These are phyloP conservation scores for Coniochaeta pulveracea DNA, from an alignment of 2,329 filamentous ascomycete genomes.

Conservation along the genomic window DNA sequence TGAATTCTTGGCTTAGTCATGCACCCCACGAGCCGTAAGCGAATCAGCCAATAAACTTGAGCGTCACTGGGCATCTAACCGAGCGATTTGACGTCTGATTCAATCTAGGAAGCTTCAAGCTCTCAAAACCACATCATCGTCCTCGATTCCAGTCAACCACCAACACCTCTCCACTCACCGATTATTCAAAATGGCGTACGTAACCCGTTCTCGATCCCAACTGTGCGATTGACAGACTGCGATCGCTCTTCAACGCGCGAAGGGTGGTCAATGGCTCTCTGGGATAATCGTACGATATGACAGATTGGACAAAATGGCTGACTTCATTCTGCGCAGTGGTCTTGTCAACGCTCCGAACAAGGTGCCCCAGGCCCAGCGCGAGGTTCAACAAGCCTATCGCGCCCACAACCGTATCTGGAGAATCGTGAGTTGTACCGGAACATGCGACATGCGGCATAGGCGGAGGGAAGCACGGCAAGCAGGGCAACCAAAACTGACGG, in stretches of 20 bases:
- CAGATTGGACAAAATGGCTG: constrained; percentile 1
- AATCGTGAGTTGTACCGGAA: constrained; percentile 61
- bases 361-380: constrained; percentile 63
- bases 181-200: constrained; percentile 9
- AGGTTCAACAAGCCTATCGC: constrained; percentile 65
- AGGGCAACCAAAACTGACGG: constrained; percentile 1
- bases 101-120: too few species aligned
- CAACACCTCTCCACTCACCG: constrained; percentile 5
- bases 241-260: neutral
- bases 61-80: too few species aligned
- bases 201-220: too few species aligned
- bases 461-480: too few species aligned
- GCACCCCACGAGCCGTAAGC: too few species aligned
- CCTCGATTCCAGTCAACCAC: too few species aligned
- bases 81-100: too few species aligned
- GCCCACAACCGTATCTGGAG: constrained; percentile 61
- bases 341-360: constrained; percentile 64
- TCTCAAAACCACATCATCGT: too few species aligned
- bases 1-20: too few species aligned
- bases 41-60: too few species aligned
- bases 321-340: constrained; percentile 19
- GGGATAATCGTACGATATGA: constrained; percentile 9
- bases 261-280: neutral
- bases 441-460: too few species aligned
- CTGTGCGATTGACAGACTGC: too few species aligned